Conservation (phyloP, 129 eudicot genomes). For the Flaveria linearis region DNA sequence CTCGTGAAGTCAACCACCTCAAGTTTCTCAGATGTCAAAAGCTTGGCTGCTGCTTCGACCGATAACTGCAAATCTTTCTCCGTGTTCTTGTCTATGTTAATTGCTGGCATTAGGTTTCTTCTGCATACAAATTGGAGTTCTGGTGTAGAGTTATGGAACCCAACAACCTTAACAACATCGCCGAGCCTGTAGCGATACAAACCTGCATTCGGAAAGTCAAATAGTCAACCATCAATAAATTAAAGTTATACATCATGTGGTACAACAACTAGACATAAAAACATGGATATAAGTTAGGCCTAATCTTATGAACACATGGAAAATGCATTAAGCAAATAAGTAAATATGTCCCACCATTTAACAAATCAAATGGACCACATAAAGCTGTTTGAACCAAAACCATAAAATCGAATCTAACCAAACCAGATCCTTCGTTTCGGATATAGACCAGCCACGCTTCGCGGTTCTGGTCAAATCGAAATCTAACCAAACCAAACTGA, state of each 20-base stretch:
- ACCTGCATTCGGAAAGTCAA: slow-evolving; percentile 48
- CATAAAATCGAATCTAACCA: no score
- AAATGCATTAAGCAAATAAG: no score
- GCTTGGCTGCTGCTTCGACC: slow-evolving; percentile 65
- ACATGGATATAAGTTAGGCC: background rate
- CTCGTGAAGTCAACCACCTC: slow-evolving; percentile 89
- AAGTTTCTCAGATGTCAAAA: slow-evolving; percentile 52
- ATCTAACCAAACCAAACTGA: slow-evolving; percentile 1
- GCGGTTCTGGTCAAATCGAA: no score
- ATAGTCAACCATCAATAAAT: slow-evolving; percentile 21
- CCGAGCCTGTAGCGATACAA: slow-evolving; percentile 82
- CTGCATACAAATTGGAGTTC: slow-evolving; percentile 85
- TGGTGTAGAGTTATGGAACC: slow-evolving; percentile 83
- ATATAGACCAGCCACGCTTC: no score
- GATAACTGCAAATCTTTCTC: slow-evolving; percentile 72
- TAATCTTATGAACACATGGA: no score
- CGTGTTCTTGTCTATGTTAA: slow-evolving; percentile 88
- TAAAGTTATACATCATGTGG: slow-evolving; percentile 9
- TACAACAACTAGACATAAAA: slow-evolving; percentile 11
- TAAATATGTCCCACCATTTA: no score
- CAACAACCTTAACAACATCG: slow-evolving; percentile 79
- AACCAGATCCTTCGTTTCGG: no score
- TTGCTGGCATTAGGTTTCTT: slow-evolving; percentile 65
- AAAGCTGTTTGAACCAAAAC: no score
- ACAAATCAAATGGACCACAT: no score